A percentile compares a stretch with the other conserved stretches of the same genome.
Evolutionary conservation across 176 grass and related monocot species (phyloP).

Genomic region (Secale cereale): DNA sequence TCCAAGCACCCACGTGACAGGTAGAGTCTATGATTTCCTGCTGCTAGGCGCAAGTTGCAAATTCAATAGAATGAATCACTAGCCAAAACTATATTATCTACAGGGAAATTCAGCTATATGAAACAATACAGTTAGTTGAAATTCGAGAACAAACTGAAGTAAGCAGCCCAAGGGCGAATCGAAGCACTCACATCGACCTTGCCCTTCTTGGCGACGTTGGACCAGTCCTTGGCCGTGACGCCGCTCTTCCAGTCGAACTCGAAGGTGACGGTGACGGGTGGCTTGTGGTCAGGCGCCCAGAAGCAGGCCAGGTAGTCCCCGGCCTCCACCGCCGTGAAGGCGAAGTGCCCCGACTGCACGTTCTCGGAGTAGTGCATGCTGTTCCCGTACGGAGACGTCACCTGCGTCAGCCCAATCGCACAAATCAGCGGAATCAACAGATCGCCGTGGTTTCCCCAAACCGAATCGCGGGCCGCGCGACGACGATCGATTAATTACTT

Average conservation of each 20-base stretch:
- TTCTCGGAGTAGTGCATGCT: slow-evolving; percentile 85
- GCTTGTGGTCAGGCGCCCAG: slow-evolving; percentile 79
- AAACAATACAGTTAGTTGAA: neutral
- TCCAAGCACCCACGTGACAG: neutral
- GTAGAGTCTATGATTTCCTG: neutral
- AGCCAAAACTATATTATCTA: neutral
- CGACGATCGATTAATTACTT: neutral
- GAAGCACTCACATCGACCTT: slow-evolving; percentile 86
- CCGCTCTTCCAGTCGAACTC: slow-evolving; percentile 96
- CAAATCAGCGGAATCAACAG: neutral
- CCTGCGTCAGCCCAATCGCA: slow-evolving; percentile 28
- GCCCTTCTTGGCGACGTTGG: slow-evolving; percentile 92
- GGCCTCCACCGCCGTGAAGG: slow-evolving; percentile 72
- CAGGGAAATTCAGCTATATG: neutral
- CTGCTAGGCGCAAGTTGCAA: neutral
- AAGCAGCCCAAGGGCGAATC: neutral
- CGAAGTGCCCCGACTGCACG: slow-evolving; percentile 82
- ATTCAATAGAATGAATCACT: neutral
- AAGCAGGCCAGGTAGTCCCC: slow-evolving; percentile 96
- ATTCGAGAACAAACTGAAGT: slow-evolving; percentile 10
- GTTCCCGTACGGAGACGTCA: slow-evolving; percentile 94
- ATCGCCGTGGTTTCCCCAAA: neutral
- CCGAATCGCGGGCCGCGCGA: neutral
- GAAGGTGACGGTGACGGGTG: slow-evolving; percentile 48
- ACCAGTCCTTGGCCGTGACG: slow-evolving; percentile 77